Base-by-base conservation (phyloP, 306 rosid species). In the Trichosanthes truncata region DNA sequence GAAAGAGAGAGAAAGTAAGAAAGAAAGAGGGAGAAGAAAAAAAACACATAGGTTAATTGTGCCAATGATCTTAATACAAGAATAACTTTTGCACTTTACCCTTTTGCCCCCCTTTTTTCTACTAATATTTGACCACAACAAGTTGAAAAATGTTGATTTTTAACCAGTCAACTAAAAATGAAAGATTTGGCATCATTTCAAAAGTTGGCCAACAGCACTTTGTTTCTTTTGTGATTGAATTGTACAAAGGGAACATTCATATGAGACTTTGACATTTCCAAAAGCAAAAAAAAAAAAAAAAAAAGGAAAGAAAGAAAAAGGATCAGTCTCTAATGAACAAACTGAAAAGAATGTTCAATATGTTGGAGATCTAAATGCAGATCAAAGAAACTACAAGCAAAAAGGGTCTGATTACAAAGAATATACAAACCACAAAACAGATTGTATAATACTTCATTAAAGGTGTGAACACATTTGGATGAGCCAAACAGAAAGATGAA, bases 381-480 rank as follows among this genome's bases (percentile, higher is more conserved):
- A 72, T 45, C 59, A 48, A 4, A 26, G 43, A 48, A 14, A 26
- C 21, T 26, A 51, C 11, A 48, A 48, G 25, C 36, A 74, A 51
- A 74, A 74, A 52, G 60, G 5, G 78, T 74, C 63, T 51, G 78
- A 51, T 74, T 52, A 43, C 17, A 52, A 74, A 52, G 78, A 74
- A 74, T 74, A 51, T 74, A 74, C 78, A 74, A 74, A 52, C 48
- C 9, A 74, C 63, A 74, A 33, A 74, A 51, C 8, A 74, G 29
- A 74, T 52, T 51, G 78, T 48, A 29, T 46, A 26, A 46, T 51
- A 15, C 77, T 71, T 25, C 76, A 25, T 71, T 48, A 71, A 45
- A 71, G 35, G 14, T 43, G 55, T 71, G 21, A 71, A 71, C 76
- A 71, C 53, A 72, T 46, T 74, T 74, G 38, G 57, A 49, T 74